Evolutionary conservation across 345 rosid species (phyloP).

Genomic region (Luvunga scandens): DNA sequence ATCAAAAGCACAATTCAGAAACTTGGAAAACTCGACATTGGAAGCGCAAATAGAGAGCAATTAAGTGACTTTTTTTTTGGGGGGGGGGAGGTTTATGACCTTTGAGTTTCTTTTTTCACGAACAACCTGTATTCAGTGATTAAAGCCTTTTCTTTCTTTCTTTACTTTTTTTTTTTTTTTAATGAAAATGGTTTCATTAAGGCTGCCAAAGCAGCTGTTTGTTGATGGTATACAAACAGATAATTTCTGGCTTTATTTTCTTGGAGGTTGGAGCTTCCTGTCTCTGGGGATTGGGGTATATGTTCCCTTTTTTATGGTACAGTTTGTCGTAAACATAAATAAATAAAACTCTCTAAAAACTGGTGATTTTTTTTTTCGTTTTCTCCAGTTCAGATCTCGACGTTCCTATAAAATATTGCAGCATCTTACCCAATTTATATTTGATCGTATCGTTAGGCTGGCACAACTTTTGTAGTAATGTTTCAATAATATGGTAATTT

Average conservation of each 20-base stretch:
- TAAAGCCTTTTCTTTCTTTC: too few relatives aligned
- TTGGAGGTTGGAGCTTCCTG: not conserved
- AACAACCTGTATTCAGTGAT: too few relatives aligned
- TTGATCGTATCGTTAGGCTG: not conserved
- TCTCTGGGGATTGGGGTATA: not conserved
- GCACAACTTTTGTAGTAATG: not conserved
- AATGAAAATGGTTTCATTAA: not conserved
- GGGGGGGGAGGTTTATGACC: too few relatives aligned
- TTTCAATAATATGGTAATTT: not conserved
- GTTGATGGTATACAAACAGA: not conserved
- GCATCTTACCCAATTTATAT: not conserved
- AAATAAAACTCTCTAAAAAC: not conserved
- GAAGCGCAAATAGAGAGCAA: not conserved
- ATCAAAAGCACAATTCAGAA: not conserved
- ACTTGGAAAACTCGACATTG: not conserved
- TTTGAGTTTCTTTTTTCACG: too few relatives aligned
- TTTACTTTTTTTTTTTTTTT: too few relatives aligned
- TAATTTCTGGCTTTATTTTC: not conserved
- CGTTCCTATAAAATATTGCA: not conserved
- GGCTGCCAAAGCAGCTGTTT: not conserved
- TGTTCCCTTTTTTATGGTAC: not conserved
- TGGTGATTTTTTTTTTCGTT: not conserved
- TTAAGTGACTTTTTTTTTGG: too few relatives aligned
- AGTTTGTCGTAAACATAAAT: not conserved
- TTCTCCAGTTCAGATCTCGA: conserved; percentile 11